These are phyloP conservation scores for Candida insectorum DNA, from an alignment of 805 yeast species.

Conservation along the genomic window DNA sequence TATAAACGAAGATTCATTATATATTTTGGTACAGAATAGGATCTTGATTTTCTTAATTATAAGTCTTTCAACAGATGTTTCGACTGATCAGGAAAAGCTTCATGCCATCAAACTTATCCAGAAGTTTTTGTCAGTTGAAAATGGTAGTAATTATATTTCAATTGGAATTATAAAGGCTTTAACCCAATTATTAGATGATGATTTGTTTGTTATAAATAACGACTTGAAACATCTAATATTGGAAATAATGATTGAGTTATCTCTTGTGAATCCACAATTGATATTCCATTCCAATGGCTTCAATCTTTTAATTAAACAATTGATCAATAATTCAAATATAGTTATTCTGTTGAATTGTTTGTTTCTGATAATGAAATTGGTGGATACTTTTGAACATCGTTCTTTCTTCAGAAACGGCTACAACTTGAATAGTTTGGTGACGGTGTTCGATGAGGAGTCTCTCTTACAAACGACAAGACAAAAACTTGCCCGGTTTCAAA, in stretches of 20 bases:
- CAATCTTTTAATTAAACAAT: constrained; percentile 40
- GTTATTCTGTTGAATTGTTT: constrained; percentile 16
- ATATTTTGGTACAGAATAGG: constrained; percentile 49
- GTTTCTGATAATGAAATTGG: constrained; percentile 44
- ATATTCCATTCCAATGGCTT: constrained; percentile 53
- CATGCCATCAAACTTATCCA: constrained; percentile 76
- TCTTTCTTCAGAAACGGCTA: constrained; percentile 52
- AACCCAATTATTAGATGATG: constrained; percentile 53
- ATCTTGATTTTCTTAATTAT: constrained; percentile 62
- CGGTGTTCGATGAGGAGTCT: constrained; percentile 61
- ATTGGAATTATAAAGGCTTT: constrained; percentile 67
- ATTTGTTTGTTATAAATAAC: constrained; percentile 1
- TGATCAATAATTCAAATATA: constrained; percentile 36
- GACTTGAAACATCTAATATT: constrained; percentile 33
- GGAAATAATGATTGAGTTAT: constrained; percentile 38
- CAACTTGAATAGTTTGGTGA: constrained; percentile 59
- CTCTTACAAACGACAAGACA: constrained; percentile 37
- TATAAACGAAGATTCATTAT: constrained; percentile 51
- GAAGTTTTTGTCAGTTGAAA: constrained; percentile 48
- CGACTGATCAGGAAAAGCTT: constrained; percentile 59
- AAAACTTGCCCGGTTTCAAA: constrained; percentile 50
- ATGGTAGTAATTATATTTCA: constrained; percentile 51
- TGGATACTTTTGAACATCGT: constrained; percentile 50
- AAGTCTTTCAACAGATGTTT: constrained; percentile 57
- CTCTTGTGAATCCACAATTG: constrained; percentile 38